Evolutionary conservation across 2,329 filamentous ascomycete species (phyloP), one percentile per base, ranked within the genome.

Genomic region (Microdochium paspali): DNA sequence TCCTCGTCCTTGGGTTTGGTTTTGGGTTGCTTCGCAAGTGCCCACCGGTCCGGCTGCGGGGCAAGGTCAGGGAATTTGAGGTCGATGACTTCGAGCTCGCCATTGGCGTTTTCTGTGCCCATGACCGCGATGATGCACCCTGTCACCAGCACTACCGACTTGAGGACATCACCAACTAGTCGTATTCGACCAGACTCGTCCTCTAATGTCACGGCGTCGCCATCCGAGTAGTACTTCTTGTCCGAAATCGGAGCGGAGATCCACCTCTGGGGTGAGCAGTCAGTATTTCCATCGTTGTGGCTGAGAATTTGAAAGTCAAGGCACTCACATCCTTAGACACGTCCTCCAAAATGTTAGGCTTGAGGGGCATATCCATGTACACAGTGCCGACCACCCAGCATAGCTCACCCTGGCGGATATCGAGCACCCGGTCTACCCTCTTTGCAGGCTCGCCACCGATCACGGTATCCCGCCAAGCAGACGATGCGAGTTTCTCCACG

Each of bases 361-460:
- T 98, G 59, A 96, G 67, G 2, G 87, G 80, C 88, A 98, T 90
- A 53, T 97, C 89, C 85, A 97, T 95, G 65, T 95, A 98, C 26
- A 97, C 82, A 0, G 93, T 98, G 15, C 94, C 93, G 0, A 84
- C 77, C 15, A 98, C 86, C 90, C 91, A 98, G 69, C 91, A 97
- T 30, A 97, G 72, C 68, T 96, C 84, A 53, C 93, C 93, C 70
- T 97, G 93, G 51, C 91, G 82, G 46, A 98, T 93, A 67, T 98
- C 91, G 25, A 98, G 77, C 50, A 98, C 93, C 56, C 93, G 77
- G 26, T 96, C 87, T 15, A 94, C 90, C 54, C 76, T 80, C 55
- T 76, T 78, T 10, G 88, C 88, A 48, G 72, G 72, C 62, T 95
- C 88, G 31, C 82, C 87, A 6, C 79, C 87, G 54, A 97, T 82